phyloP scores from a whole-genome alignment of 441 rosid species.

The Eruca vesicaria region DNA sequence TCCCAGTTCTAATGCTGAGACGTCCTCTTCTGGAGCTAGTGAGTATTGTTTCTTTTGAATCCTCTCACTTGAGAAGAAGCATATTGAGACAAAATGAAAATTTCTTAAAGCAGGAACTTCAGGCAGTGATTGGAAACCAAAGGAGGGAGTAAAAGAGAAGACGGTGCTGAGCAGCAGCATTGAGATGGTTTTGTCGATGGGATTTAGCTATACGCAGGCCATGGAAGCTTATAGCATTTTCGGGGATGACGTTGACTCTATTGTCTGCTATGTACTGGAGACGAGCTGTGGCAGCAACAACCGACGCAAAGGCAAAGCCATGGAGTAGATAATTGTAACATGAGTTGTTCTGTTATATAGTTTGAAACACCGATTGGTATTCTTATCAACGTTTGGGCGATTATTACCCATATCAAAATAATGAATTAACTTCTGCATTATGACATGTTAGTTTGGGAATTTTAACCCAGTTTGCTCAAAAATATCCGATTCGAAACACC shows the following conservation, averaged over 20 bases:
- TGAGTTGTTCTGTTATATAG: constrained; percentile 18
- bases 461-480: too few relatives aligned
- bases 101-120: constrained; percentile 51
- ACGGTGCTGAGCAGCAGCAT: constrained; percentile 61
- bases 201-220: constrained; percentile 85
- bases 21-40: constrained; percentile 93
- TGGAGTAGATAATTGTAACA: constrained; percentile 50
- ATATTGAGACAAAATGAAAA: neutral
- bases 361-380: constrained; percentile 11
- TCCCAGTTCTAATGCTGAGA: constrained; percentile 75
- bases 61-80: neutral
- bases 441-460: too few relatives aligned
- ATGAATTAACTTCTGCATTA: constrained; percentile 26
- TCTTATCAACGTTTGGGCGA: constrained; percentile 17
- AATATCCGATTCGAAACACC: too few relatives aligned
- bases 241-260: constrained; percentile 92
- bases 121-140: constrained; percentile 51
- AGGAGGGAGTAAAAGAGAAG: constrained; percentile 40
- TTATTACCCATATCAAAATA: constrained; percentile 10
- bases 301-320: constrained; percentile 86
- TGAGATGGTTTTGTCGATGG: constrained; percentile 86
- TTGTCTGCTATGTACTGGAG: constrained; percentile 87
- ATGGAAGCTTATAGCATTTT: constrained; percentile 91
- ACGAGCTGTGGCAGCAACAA: constrained; percentile 54
- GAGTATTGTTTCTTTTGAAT: constrained; percentile 33